Evolutionary conservation across 2,329 filamentous ascomycete species (phyloP).

Genomic region (Peltaster fructicola): DNA sequence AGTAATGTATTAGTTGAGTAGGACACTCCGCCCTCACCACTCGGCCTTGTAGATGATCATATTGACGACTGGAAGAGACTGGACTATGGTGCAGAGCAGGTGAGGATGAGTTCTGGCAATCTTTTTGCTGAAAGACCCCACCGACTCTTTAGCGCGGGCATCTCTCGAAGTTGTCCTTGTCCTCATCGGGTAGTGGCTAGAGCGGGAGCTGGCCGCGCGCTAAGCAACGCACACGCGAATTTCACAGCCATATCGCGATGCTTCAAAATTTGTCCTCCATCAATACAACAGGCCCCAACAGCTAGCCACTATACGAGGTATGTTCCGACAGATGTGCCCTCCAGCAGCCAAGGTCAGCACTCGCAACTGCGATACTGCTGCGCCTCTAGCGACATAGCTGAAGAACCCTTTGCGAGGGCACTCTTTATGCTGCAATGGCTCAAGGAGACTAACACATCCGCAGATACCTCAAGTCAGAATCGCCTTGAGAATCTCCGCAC

Average conservation of each 20-base stretch:
- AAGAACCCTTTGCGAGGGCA: conserved; percentile 49
- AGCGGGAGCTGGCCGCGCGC: no score
- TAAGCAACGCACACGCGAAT: no score
- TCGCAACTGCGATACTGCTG: conserved; percentile 30
- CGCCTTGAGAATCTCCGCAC: conserved; percentile 56
- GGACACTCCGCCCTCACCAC: conserved; percentile 1
- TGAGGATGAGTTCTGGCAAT: not conserved
- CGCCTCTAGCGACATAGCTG: conserved; percentile 38
- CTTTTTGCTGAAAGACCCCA: no score
- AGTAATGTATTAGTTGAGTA: conserved; percentile 5
- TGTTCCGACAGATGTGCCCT: conserved; percentile 25
- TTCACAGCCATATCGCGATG: conserved; percentile 1
- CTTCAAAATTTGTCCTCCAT: not conserved
- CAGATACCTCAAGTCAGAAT: conserved; percentile 44
- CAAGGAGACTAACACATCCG: conserved; percentile 41
- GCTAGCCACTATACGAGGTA: conserved; percentile 17
- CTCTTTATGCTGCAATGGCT: conserved; percentile 48
- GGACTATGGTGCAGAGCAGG: conserved; percentile 3
- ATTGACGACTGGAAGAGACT: conserved; percentile 15
- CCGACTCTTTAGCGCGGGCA: no score
- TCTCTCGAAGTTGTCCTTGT: no score
- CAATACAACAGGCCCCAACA: conserved; percentile 2
- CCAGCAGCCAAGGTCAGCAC: conserved; percentile 33
- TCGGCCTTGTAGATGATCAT: conserved; percentile 41
- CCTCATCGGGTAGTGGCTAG: no score